Conservation (phyloP, 164 flowering plant genomes). For the Stephania japonica region DNA sequence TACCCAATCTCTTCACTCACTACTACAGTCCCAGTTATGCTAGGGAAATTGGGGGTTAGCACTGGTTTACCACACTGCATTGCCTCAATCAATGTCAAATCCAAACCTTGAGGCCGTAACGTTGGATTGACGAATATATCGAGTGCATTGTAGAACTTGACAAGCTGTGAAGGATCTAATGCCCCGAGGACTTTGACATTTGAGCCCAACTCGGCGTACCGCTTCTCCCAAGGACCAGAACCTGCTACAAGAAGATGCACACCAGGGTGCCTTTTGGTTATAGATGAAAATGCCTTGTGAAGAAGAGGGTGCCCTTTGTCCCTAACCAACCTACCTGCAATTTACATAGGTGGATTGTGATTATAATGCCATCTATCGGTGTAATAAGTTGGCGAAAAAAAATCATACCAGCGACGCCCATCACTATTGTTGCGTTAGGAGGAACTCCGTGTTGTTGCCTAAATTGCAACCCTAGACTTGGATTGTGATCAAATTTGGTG, state of each 20-base stretch:
- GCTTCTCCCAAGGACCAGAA: slow-evolving; percentile 48
- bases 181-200: slow-evolving; percentile 42
- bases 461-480: slow-evolving; percentile 25
- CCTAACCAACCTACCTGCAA: slow-evolving; percentile 45
- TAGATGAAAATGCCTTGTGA: slow-evolving; percentile 36
- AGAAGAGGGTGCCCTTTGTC: slow-evolving; percentile 68
- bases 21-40: slow-evolving; percentile 47
- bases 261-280: slow-evolving; percentile 22
- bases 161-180: slow-evolving; percentile 30
- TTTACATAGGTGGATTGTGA: too few species aligned
- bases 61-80: slow-evolving; percentile 60
- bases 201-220: slow-evolving; percentile 39
- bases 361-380: too few species aligned
- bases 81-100: slow-evolving; percentile 55
- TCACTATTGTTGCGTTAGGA: slow-evolving; percentile 33
- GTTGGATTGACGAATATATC: slow-evolving; percentile 64
- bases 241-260: slow-evolving; percentile 52
- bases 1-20: slow-evolving; percentile 33
- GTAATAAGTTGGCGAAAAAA: too few species aligned
- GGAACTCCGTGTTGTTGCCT: slow-evolving; percentile 36
- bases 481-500: slow-evolving; percentile 24
- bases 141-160: slow-evolving; percentile 45
- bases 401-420: slow-evolving; percentile 37
- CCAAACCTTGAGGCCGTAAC: slow-evolving; percentile 60
- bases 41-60: slow-evolving; percentile 44